Conservation (phyloP, 148 eudicot species). For the Agrostemma githago region DNA sequence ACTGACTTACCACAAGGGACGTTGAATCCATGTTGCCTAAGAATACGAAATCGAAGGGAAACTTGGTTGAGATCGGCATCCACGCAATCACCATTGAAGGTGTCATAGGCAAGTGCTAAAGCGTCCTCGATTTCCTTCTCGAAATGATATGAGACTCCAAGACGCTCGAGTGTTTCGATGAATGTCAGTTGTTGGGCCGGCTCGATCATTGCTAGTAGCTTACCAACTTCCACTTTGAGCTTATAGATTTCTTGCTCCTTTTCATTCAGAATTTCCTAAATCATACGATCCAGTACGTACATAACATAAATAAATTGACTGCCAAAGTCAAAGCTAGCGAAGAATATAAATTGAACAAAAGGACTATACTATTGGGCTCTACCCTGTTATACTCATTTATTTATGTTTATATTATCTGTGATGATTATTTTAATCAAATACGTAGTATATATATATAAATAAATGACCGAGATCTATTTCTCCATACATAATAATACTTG, state of each 20-base stretch:
- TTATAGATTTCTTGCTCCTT: constrained; percentile 20
- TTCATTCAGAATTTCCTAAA: constrained; percentile 8
- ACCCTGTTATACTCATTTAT: too few relatives aligned
- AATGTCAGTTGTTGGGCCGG: constrained; percentile 24
- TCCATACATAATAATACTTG: too few relatives aligned
- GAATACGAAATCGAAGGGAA: constrained; percentile 38
- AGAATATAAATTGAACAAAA: not conserved
- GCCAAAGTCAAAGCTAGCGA: too few relatives aligned
- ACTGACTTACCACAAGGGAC: constrained; percentile 18
- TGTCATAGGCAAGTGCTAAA: constrained; percentile 12
- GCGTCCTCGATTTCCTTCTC: constrained; percentile 35
- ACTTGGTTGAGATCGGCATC: constrained; percentile 25
- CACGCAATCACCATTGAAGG: not conserved
- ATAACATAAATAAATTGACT: too few relatives aligned
- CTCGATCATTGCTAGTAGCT: constrained; percentile 14
- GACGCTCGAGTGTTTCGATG: constrained; percentile 41
- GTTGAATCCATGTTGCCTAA: constrained; percentile 27
- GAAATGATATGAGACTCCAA: constrained; percentile 51
- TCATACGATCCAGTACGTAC: not conserved
- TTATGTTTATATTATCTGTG: too few relatives aligned
- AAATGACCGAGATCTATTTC: too few relatives aligned
- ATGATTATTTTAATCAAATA: too few relatives aligned
- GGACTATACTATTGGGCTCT: too few relatives aligned
- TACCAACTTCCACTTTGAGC: constrained; percentile 30
- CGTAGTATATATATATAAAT: too few relatives aligned